A percentile compares a stretch with the other conserved stretches of the same genome.
phyloP scores from a whole-genome alignment of 805 yeast genomes.

The Maudiozyma pseudohumilis region DNA sequence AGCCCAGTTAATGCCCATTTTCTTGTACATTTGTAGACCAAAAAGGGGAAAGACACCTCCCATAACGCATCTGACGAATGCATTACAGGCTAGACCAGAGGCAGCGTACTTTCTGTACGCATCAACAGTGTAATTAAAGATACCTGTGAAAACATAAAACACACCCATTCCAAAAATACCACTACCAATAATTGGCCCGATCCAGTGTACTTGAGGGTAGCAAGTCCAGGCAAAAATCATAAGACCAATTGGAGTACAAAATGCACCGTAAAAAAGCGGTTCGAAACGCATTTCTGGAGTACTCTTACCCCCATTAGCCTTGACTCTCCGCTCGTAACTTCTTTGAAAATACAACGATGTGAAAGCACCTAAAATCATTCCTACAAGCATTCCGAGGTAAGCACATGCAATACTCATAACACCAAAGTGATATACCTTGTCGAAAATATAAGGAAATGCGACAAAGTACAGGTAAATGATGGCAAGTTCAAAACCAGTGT shows the following conservation, averaged over 20 bases:
- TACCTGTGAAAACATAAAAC: slow-evolving; percentile 55
- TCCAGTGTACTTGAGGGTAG: slow-evolving; percentile 53
- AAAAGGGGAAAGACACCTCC: slow-evolving; percentile 51
- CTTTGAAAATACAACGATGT: slow-evolving; percentile 37
- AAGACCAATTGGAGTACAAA: slow-evolving; percentile 51
- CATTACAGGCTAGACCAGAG: slow-evolving; percentile 41
- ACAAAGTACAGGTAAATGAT: slow-evolving; percentile 56
- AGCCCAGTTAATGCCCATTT: slow-evolving; percentile 52
- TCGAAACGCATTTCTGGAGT: slow-evolving; percentile 53
- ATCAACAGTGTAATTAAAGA: slow-evolving; percentile 56
- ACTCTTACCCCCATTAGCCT: slow-evolving; percentile 37
- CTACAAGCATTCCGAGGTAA: slow-evolving; percentile 49
- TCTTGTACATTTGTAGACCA: slow-evolving; percentile 46
- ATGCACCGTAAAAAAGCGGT: slow-evolving; percentile 56
- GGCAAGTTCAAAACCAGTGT: slow-evolving; percentile 49
- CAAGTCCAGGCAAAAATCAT: slow-evolving; percentile 77
- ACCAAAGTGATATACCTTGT: slow-evolving; percentile 40
- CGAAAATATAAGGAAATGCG: slow-evolving; percentile 54
- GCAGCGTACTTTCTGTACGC: slow-evolving; percentile 48
- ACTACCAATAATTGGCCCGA: slow-evolving; percentile 61
- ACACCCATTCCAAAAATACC: slow-evolving; percentile 66
- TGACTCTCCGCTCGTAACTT: slow-evolving; percentile 34
- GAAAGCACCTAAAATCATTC: slow-evolving; percentile 39
- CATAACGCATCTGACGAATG: slow-evolving; percentile 43
- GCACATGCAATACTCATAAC: slow-evolving; percentile 53